A percentile compares a stretch with the other conserved stretches of the same genome.
These are phyloP conservation scores for Metschnikowia anglica DNA, from an alignment of 805 yeast species.

Conservation along the genomic window DNA sequence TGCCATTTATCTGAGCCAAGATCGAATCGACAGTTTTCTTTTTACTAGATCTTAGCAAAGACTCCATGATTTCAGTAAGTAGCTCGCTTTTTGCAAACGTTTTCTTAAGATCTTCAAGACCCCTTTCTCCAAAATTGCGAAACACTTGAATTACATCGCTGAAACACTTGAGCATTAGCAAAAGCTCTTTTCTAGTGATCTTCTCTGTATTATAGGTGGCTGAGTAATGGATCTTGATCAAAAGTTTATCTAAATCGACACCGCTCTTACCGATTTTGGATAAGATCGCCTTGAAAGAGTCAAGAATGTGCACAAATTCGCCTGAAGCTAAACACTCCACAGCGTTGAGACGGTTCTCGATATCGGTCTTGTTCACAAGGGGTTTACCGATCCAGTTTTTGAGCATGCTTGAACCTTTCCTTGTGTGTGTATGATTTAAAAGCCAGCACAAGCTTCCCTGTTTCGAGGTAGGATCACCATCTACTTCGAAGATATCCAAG, in stretches of 20 bases:
- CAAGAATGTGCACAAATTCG: conserved; percentile 34
- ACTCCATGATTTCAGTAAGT: conserved; percentile 38
- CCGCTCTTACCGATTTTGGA: conserved; percentile 27
- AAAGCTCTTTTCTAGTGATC: conserved; percentile 60
- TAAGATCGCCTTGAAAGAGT: conserved; percentile 29
- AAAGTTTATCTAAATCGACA: conserved; percentile 59
- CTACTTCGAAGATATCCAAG: conserved; percentile 71
- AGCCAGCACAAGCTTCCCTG: conserved; percentile 79
- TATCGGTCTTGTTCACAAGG: conserved; percentile 49
- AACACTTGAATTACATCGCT: conserved; percentile 31
- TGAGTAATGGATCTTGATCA: conserved; percentile 60
- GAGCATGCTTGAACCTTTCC: conserved; percentile 68
- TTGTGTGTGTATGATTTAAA: conserved; percentile 75
- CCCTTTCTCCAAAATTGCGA: conserved; percentile 16
- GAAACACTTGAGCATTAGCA: conserved; percentile 49
- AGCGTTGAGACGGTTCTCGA: conserved; percentile 64
- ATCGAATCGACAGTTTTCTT: conserved; percentile 33
- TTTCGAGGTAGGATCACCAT: conserved; percentile 49
- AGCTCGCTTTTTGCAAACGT: conserved; percentile 31
- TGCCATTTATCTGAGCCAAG: conserved; percentile 51
- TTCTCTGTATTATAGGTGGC: conserved; percentile 31
- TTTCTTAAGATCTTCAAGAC: conserved; percentile 11
- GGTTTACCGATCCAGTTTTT: conserved; percentile 78
- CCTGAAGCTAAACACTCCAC: conserved; percentile 30
- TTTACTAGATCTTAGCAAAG: conserved; percentile 35